Base-by-base conservation (phyloP, 2,329 filamentous ascomycete species). In the Pestalotiopsis sp. region DNA sequence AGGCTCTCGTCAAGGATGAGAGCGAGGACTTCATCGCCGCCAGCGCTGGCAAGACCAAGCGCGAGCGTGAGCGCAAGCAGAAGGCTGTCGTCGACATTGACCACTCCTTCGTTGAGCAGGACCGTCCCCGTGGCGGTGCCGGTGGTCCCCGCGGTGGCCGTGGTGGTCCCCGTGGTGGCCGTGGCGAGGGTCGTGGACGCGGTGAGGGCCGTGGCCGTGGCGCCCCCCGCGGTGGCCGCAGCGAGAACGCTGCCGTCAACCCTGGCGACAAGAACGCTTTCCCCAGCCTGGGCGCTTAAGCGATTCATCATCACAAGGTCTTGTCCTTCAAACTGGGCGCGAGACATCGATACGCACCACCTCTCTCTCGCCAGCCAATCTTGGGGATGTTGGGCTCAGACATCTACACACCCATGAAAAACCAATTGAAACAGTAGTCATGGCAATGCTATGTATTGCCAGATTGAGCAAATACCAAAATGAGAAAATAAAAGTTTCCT, bases 61-160 rank as follows among this genome's bases (percentile, higher is more conserved):
- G 93, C 80, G 90, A 95, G 86, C 93, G 94, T 80, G 92, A 95
- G 87, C 92, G 92, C 85, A 96, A 96, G 90, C 89, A 92, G 85
- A 98, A 98, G 92, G 90, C 93, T 82, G 83, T 92, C 80, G 81
- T 98, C 77, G 94, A 97, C 79, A 93, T 98, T 74, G 95, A 97
- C 82, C 90, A 94, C 85, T 89, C 92, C 79, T 94, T 88, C 81
- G 87, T 93, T 76, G 93, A 95, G 85, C 86, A 88, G 69, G 87
- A 90, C 75, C 88, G 90, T 72, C 77, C 82, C 73, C 82, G 86
- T 74, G 86, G 88, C 74, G 85, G 86, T 76, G 79, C 82, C 74
- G 86, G 88, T 74, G 85, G 86, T 76, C 79, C 82, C 62, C 82
- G 86, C 68, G 84, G 84, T 70, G 85, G 87, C 73, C 87, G 84